Evolutionary conservation across 176 grass and related monocot genomes (phyloP), one percentile per base, ranked within the genome.

Genomic region (Avena sativa): DNA sequence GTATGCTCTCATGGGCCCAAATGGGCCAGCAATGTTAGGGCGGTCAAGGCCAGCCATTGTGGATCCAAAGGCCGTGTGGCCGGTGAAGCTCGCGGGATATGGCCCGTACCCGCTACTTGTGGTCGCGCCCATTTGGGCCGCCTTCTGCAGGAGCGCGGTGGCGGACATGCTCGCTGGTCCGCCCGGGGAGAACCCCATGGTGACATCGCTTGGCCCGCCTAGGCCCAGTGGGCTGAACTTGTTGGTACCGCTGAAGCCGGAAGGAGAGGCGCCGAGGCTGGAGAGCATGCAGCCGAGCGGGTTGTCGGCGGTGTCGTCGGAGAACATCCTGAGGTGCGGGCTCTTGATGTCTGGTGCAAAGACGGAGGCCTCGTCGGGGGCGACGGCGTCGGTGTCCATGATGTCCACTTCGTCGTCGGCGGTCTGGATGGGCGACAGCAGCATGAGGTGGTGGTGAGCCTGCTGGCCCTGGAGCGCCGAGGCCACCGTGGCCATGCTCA

Each of bases 71-170:
- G 83, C 76, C 26, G 65, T 8, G 15, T 76, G 53, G 20, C 32
- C 32, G 32, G 20, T n/a, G 8, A 79, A 84, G 49, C 51, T 60
- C 26, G 23, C 32, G 11, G 8, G 5, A 36, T 81, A 34, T 17
- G 64, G 64, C 2, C 28, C 64, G 34, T 67, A 67, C 8, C 64
- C 76, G 43, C 51, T 72, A 0, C 76, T 50, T 3, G 60, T 85
- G 20, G 84, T 80, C 0, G 91, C 83, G 26, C 91, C 91, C 83
- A 95, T 85, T 50, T 95, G 81, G 2, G 89, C 86, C 0, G 93
- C 93, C 79, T 95, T 91, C 47, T 93, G 91, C 8, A 95, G 89
- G 21, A 95, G 91, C 32, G 91, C 86, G 2, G 93, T 95, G n/a
- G 93, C 93, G 3, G 93, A 95, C 89, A 85, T 87, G 86, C 71